These are phyloP conservation scores for Ustilago nuda DNA, from an alignment of 1,284 basidiomycete genomes.

Conservation along the genomic window DNA sequence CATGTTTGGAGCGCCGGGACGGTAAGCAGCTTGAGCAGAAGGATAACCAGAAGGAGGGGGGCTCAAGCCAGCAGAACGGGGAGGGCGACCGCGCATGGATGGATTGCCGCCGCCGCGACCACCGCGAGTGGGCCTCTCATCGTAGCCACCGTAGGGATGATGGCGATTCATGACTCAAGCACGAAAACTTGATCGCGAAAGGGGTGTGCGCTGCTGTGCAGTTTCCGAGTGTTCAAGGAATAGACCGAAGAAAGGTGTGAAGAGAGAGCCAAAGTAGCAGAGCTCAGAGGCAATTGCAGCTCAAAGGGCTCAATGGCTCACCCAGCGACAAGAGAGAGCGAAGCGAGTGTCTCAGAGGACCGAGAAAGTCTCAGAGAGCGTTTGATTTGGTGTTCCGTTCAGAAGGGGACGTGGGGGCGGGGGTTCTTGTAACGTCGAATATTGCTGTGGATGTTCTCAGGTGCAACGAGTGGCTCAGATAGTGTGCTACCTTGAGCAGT, in stretches of 20 bases:
- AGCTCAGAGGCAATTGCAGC: constrained; percentile 32
- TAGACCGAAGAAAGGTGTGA: constrained; percentile 4
- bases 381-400: neutral
- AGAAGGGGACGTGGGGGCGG: constrained; percentile 3
- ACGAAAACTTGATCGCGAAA: neutral
- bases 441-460: constrained; percentile 24
- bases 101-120: constrained; percentile 45
- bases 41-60: constrained; percentile 30
- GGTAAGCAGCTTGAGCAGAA: constrained; percentile 33
- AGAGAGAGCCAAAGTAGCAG: neutral
- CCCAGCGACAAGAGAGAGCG: constrained; percentile 15
- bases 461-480: constrained; percentile 22
- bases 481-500: neutral
- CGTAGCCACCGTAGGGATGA: constrained; percentile 84
- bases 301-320: constrained; percentile 41
- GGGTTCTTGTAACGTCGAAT: constrained; percentile 15
- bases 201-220: constrained; percentile 8
- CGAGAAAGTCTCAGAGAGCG: constrained; percentile 24
- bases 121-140: constrained; percentile 70
- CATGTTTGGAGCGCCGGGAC: constrained; percentile 18
- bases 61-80: constrained; percentile 35
- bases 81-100: constrained; percentile 27
- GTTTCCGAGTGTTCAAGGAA: constrained; percentile 8
- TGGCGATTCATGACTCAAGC: constrained; percentile 79
- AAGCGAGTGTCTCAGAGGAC: constrained; percentile 21